A percentile compares a stretch with the other conserved stretches of the same genome.
These are phyloP conservation scores for Tetramitus jugosus DNA, from an alignment of 208 protist genomes.

Conservation along the genomic window DNA sequence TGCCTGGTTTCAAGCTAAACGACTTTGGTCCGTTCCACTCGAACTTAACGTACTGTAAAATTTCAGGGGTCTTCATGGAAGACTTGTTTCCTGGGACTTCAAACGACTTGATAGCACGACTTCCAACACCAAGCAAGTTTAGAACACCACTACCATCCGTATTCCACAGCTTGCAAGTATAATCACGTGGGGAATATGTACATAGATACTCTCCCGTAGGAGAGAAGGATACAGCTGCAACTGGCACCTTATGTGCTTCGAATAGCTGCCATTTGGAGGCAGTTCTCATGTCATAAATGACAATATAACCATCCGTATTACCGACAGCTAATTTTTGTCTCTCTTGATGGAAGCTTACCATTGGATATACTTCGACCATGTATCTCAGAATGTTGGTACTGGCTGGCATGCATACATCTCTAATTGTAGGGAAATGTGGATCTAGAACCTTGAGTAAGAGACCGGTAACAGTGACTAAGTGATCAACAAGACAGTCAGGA, in stretches of 20 bases:
- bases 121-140: neutral
- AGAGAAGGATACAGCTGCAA: neutral
- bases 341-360: slow-evolving; percentile 33
- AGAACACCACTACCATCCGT: slow-evolving; percentile 10
- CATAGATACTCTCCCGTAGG: neutral
- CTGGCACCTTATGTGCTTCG: slow-evolving; percentile 18
- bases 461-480: slow-evolving; percentile 5
- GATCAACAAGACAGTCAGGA: slow-evolving; percentile 25
- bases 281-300: slow-evolving; percentile 33
- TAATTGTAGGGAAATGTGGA: slow-evolving; percentile 26
- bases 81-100: neutral
- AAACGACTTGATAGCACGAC: neutral
- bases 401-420: slow-evolving; percentile 22
- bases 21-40: slow-evolving; percentile 4
- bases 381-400: slow-evolving; percentile 26
- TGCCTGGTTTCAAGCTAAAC: slow-evolving; percentile 8
- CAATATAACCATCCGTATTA: neutral
- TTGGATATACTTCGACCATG: slow-evolving; percentile 27
- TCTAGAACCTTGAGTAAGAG: slow-evolving; percentile 27
- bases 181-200: neutral
- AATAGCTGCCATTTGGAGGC: slow-evolving; percentile 27
- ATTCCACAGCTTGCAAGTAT: slow-evolving; percentile 15
- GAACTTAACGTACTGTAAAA: slow-evolving; percentile 11
- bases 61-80: neutral
- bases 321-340: slow-evolving; percentile 33